These are phyloP conservation scores for Tetradesmus lagerheimii DNA, from an alignment of 139 green algal genomes.

Conservation along the genomic window DNA sequence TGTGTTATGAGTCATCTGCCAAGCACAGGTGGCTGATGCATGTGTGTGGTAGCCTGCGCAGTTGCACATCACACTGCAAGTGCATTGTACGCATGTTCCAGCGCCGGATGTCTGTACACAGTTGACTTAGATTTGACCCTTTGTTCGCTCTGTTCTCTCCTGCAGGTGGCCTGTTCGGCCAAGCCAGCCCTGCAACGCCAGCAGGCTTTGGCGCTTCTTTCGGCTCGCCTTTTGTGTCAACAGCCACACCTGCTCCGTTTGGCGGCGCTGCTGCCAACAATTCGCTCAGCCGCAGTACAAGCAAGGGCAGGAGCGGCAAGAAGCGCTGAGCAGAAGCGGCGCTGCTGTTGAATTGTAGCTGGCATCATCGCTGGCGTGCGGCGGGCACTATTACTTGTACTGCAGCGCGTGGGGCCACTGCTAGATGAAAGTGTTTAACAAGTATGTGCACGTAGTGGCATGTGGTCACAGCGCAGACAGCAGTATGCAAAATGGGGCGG, in stretches of 20 bases:
- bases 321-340: slow-evolving; percentile 18
- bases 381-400: no score
- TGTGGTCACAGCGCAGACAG: no score
- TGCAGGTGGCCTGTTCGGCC: not conserved
- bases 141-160: not conserved
- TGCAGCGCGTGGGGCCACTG: no score
- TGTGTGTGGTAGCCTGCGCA: not conserved
- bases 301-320: slow-evolving; percentile 32
- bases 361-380: not conserved
- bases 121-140: no score
- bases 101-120: no score
- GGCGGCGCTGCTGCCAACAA: slow-evolving; percentile 16
- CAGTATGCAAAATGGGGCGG: no score
- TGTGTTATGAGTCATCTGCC: not conserved
- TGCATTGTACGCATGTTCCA: no score
- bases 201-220: slow-evolving; percentile 40
- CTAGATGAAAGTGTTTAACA: no score
- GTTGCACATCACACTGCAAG: not conserved
- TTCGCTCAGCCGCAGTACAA: slow-evolving; percentile 24
- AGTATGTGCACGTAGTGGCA: no score
- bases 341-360: not conserved
- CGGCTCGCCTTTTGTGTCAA: slow-evolving; percentile 23
- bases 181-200: not conserved
- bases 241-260: not conserved
- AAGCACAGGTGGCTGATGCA: not conserved